phyloP scores from a whole-genome alignment of 202 grass and related monocot species.

The Panicum virgatum region DNA sequence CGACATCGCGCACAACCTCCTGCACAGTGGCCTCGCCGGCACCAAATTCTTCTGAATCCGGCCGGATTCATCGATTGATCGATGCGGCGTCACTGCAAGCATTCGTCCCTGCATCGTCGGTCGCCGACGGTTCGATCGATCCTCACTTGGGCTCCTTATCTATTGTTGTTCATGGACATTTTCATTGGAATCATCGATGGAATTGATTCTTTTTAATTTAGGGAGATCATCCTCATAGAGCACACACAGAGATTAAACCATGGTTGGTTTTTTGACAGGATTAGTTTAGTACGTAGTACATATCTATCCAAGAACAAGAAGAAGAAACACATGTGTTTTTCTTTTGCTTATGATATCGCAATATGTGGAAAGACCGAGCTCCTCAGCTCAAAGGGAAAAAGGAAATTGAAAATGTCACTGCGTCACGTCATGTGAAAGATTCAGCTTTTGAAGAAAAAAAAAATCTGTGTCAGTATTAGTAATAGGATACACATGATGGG shows the following conservation, averaged over 20 bases:
- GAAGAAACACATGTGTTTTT: not conserved
- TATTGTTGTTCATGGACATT: not conserved
- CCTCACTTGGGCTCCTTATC: not conserved
- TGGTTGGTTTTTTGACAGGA: not conserved
- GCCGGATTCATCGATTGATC: not conserved
- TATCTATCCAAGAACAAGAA: not conserved
- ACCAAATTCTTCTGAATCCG: conserved; percentile 45
- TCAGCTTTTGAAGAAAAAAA: not conserved
- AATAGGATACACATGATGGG: not conserved
- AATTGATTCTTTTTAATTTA: conserved; percentile 3
- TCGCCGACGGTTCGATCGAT: not conserved
- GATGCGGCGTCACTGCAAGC: not conserved
- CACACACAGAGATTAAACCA: not conserved
- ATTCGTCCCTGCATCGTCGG: not conserved
- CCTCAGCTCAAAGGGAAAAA: not conserved
- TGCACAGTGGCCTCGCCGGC: conserved; percentile 62
- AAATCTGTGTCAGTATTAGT: not conserved
- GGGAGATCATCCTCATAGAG: not conserved
- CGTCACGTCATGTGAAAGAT: not conserved
- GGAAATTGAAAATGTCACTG: not conserved
- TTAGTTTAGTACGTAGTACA: not conserved
- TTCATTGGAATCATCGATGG: not conserved
- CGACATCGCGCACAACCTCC: conserved; percentile 71
- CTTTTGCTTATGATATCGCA: not conserved
- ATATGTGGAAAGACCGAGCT: not conserved